Evolutionary conservation across 345 rosid genomes (phyloP).

Genomic region (Heritiera fomes): DNA sequence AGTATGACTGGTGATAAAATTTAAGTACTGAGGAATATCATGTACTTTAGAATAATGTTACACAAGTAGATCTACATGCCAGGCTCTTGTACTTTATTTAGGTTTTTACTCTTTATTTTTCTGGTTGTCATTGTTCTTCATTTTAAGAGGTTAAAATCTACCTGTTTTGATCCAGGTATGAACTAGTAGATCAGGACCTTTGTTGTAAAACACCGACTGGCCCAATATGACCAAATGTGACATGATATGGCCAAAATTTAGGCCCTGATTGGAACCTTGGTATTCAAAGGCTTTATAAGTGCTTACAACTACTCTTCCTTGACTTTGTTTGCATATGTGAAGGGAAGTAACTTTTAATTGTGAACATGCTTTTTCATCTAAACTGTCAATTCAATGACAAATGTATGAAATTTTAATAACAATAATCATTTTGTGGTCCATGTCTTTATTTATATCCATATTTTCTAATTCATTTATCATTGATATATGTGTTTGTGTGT

Average conservation of each 20-base stretch:
- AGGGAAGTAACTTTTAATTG: neutral
- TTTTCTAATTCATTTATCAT: neutral
- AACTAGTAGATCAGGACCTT: neutral
- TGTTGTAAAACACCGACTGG: neutral
- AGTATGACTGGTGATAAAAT: neutral
- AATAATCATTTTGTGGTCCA: neutral
- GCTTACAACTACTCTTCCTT: neutral
- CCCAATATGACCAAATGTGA: neutral
- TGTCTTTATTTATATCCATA: neutral
- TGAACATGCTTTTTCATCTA: neutral
- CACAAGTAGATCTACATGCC: neutral
- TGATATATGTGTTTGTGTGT: neutral
- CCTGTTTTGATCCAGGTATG: slow-evolving; percentile 10
- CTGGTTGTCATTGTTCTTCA: neutral
- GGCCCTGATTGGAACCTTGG: neutral
- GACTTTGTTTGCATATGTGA: neutral
- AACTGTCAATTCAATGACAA: neutral
- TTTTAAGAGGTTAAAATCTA: neutral
- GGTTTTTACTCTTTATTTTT: neutral
- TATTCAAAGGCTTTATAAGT: neutral
- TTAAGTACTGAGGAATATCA: neutral
- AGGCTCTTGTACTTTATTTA: no score
- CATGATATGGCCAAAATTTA: neutral
- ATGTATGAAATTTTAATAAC: neutral
- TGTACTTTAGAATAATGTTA: neutral